A percentile compares a stretch with the other conserved stretches of the same genome.
phyloP scores from a whole-genome alignment of 768 basidiomycete species.

The Mycena galericulata region DNA sequence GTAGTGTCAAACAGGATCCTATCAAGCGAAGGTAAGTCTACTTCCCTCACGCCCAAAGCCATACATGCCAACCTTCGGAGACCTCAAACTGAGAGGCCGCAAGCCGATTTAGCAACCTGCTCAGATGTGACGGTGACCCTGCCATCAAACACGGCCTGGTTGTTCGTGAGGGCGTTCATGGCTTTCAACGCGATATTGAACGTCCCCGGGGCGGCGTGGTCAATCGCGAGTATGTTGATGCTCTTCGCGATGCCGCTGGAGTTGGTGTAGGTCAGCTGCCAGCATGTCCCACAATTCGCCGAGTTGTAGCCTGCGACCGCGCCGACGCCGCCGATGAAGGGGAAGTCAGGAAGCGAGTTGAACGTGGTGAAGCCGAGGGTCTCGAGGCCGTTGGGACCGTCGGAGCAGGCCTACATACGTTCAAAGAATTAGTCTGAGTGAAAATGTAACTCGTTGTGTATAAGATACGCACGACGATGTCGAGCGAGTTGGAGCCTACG shows the following conservation, averaged over 20 bases:
- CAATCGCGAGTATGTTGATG: slow-evolving; percentile 65
- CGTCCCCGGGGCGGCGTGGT: slow-evolving; percentile 54
- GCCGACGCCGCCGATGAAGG: slow-evolving; percentile 67
- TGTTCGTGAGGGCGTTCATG: too few relatives aligned
- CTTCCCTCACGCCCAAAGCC: background rate
- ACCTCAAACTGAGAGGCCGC: slow-evolving; percentile 59
- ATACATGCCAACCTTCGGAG: slow-evolving; percentile 1
- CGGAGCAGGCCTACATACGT: slow-evolving; percentile 50
- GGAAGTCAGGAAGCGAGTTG: slow-evolving; percentile 66
- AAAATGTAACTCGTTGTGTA: background rate
- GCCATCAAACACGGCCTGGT: too few relatives aligned
- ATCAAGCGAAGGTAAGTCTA: too few relatives aligned
- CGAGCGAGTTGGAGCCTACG: slow-evolving; percentile 50
- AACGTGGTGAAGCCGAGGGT: slow-evolving; percentile 62
- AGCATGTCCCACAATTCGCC: slow-evolving; percentile 68
- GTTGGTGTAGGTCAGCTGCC: slow-evolving; percentile 64
- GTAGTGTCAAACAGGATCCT: too few relatives aligned
- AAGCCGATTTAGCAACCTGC: too few relatives aligned
- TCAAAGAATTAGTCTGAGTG: too few relatives aligned
- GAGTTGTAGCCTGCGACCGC: slow-evolving; percentile 66
- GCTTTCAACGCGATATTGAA: slow-evolving; percentile 65
- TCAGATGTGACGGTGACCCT: too few relatives aligned
- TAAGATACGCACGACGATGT: slow-evolving; percentile 42
- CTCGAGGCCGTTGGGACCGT: slow-evolving; percentile 64
- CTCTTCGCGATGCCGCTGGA: slow-evolving; percentile 44